A percentile compares a stretch with the other conserved stretches of the same genome.
Conservation (phyloP, 2,329 filamentous ascomycete genomes). For the Aureobasidium subglaciale region DNA sequence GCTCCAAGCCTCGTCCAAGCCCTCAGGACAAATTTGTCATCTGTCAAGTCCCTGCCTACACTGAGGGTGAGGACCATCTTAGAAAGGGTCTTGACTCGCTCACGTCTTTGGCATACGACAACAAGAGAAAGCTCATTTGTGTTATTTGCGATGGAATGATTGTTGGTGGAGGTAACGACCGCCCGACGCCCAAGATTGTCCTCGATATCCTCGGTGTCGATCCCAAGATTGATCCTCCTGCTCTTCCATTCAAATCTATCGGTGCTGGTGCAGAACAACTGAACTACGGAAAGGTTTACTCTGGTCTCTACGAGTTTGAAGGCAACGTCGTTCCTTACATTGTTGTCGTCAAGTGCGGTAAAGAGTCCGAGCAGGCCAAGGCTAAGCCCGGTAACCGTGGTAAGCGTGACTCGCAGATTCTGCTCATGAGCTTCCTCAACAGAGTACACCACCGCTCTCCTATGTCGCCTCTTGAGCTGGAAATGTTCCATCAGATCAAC, state of each 20-base stretch:
- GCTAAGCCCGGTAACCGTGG: constrained; percentile 95
- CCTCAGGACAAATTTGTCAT: constrained; percentile 99
- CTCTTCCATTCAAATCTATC: constrained; percentile 88
- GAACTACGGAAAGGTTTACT: constrained; percentile 98
- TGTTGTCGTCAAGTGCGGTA: constrained; percentile 93
- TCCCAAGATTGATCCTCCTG: constrained; percentile 90
- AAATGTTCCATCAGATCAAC: constrained; percentile 99
- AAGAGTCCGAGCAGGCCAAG: constrained; percentile 86
- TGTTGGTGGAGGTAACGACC: constrained; percentile 89
- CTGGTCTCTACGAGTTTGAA: constrained; percentile 93
- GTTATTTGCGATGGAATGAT: constrained; percentile 98
- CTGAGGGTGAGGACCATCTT: constrained; percentile 91
- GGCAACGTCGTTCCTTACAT: constrained; percentile 96
- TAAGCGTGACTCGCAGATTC: constrained; percentile 94
- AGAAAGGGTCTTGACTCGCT: constrained; percentile 90
- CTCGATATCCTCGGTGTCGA: constrained; percentile 95
- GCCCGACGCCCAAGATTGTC: constrained; percentile 94
- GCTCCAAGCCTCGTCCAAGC: constrained; percentile 78
- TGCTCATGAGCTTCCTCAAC: constrained; percentile 96
- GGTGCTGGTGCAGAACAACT: constrained; percentile 84
- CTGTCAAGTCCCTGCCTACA: constrained; percentile 95
- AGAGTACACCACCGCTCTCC: constrained; percentile 88
- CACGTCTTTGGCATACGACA: constrained; percentile 91
- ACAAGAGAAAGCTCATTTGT: constrained; percentile 94
- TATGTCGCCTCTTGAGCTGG: constrained; percentile 92